Conservation (phyloP, 225 moss, liverwort and hornwort genomes). For the Pseudisothecium myosuroides region DNA sequence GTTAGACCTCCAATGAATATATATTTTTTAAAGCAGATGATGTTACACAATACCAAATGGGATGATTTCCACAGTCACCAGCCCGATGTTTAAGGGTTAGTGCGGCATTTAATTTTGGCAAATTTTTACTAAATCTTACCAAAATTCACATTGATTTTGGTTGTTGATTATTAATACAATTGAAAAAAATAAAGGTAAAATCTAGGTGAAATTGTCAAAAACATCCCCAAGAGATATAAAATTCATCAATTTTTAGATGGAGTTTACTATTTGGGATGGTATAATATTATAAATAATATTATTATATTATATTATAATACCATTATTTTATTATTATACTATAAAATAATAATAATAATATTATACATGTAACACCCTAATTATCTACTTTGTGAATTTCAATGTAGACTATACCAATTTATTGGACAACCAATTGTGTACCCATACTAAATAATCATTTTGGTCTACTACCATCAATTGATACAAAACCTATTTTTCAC, state of each 20-base stretch:
- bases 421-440: accelerated
- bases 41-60: no score
- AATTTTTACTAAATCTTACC: not conserved
- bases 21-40: no score
- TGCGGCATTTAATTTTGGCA: no score
- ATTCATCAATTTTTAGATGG: not conserved
- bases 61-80: no score
- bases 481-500: no score
- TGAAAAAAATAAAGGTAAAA: not conserved
- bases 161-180: accelerated
- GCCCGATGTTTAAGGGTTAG: not conserved
- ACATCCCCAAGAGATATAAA: not conserved
- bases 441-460: not conserved
- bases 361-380: not conserved
- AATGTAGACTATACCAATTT: not conserved
- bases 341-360: not conserved
- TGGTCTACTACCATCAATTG: not conserved
- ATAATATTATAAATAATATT: not conserved
- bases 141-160: not conserved
- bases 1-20: no score
- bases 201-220: not conserved
- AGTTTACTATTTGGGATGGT: no score
- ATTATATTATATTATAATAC: not conserved
- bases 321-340: not conserved
- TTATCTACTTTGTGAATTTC: not conserved